Base-by-base conservation (phyloP, 2,329 filamentous ascomycete genomes). In the Trichophyton verrucosum region DNA sequence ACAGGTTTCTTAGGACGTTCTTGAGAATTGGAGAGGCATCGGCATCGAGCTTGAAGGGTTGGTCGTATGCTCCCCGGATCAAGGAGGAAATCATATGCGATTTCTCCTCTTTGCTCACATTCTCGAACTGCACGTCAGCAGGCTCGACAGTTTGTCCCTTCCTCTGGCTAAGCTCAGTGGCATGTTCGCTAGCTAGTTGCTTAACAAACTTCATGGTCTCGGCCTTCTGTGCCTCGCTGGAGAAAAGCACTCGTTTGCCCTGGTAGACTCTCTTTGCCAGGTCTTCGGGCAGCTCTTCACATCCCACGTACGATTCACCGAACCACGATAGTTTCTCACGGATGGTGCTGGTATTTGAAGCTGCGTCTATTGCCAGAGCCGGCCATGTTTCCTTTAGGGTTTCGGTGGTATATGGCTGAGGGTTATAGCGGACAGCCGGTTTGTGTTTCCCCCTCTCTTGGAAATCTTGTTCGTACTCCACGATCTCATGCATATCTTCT, bases 311-410 rank as follows among this genome's bases (percentile, higher is more conserved):
- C 36, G 71, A 73, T 15, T 68, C 72, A 58, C 73, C 70, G 58
- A 73, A 63, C 60, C 63, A 68, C 3, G 69, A 68, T 17, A 76
- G 63, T 62, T 74, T 74, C 57, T 74, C 71, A 27, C 70, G 60
- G 24, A 75, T 65, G 8, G 68, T 68, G 30, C 68, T 69, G 4
- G 67, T 66, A 38, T 66, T 67, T 1, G 67, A 68, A 30, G 58
- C 55, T 6, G 63, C 57, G 40, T 69, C 68, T 1, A 70, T 71
- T 1, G 74, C 73, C 7, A 76, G 61, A 30, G 73, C 68, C 20
- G 74, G 74, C 74, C 74, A 76, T 9, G 73, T 76, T 30, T 73
- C 67, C 57, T 65, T 68, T 60, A 76, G 56, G 40, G 66, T 69
- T 15, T 69, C 67, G 33, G 70, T 64, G 38, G 68, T 66, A 61